phyloP scores from a whole-genome alignment of 306 rosid species.

The Begonia peltatifolia region DNA sequence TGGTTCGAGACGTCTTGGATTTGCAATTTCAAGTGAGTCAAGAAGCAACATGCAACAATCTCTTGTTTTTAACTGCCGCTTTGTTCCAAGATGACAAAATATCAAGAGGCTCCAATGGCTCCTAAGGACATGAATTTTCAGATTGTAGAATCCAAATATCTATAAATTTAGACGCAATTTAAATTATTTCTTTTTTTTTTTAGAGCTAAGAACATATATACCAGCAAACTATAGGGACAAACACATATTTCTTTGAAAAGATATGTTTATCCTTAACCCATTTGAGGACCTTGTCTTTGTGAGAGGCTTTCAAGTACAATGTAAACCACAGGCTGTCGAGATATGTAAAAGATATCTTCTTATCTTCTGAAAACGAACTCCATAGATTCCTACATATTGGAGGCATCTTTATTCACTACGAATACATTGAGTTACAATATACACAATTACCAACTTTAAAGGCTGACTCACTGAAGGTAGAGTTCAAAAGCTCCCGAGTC shows the following conservation, averaged over 20 bases:
- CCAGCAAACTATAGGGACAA: slow-evolving; percentile 85
- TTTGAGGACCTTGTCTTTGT: slow-evolving; percentile 42
- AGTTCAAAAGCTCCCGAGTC: slow-evolving; percentile 31
- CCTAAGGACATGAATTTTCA: slow-evolving; percentile 29
- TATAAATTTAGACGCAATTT: no score
- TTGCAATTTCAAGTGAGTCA: slow-evolving; percentile 52
- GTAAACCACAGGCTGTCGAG: slow-evolving; percentile 63
- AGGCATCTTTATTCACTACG: slow-evolving; percentile 16
- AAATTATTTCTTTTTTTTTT: no score
- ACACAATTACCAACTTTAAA: background rate
- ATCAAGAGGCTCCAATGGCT: slow-evolving; percentile 70
- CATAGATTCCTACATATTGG: slow-evolving; percentile 42
- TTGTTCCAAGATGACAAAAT: slow-evolving; percentile 62
- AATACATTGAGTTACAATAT: background rate
- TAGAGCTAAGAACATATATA: slow-evolving; percentile 9
- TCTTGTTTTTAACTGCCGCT: slow-evolving; percentile 21
- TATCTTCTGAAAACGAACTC: slow-evolving; percentile 45
- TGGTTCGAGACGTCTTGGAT: slow-evolving; percentile 58
- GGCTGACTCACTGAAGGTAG: slow-evolving; percentile 39
- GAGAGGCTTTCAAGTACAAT: slow-evolving; percentile 22
- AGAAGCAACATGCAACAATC: slow-evolving; percentile 62
- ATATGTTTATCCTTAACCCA: slow-evolving; percentile 52
- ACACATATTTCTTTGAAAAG: slow-evolving; percentile 61
- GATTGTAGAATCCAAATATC: slow-evolving; percentile 2
- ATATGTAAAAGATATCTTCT: slow-evolving; percentile 31